These are phyloP conservation scores for Chaetomium olivaceum DNA, from an alignment of 2,329 filamentous ascomycete species.

Conservation along the genomic window DNA sequence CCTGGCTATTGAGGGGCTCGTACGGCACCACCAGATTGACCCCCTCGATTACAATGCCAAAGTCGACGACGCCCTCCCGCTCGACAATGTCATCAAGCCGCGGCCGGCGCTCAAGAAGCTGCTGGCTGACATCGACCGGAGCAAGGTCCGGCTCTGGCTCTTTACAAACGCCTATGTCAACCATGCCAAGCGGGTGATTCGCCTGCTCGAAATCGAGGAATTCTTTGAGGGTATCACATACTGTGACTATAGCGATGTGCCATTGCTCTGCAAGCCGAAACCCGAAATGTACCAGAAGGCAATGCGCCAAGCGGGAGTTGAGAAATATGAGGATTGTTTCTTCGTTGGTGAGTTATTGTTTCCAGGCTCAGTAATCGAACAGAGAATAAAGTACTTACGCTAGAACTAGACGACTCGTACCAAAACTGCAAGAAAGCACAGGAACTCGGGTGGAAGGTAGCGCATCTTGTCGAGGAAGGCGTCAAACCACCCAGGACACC, in stretches of 20 bases:
- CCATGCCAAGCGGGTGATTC: conserved; percentile 80
- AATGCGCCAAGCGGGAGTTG: conserved; percentile 78
- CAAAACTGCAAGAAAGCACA: conserved; percentile 77
- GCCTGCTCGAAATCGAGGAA: conserved; percentile 78
- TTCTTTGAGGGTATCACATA: conserved; percentile 93
- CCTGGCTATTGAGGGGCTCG: conserved; percentile 92
- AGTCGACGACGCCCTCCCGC: conserved; percentile 90
- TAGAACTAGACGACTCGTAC: conserved; percentile 73
- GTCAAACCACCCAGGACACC: conserved; percentile 62
- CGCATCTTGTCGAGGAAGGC: conserved; percentile 80
- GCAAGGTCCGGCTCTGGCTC: conserved; percentile 86
- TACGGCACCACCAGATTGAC: conserved; percentile 92
- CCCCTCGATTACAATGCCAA: conserved; percentile 91
- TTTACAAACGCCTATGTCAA: conserved; percentile 95
- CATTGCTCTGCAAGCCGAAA: conserved; percentile 84
- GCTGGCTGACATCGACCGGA: conserved; percentile 77
- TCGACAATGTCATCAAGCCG: conserved; percentile 81
- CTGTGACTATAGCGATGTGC: conserved; percentile 78
- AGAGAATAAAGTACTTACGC: background rate
- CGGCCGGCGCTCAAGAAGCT: conserved; percentile 72
- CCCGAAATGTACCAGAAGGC: conserved; percentile 83
- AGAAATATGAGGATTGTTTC: conserved; percentile 71
- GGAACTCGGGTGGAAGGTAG: conserved; percentile 80
- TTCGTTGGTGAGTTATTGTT: conserved; percentile 75
- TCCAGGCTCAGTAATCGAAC: background rate